A percentile compares a stretch with the other conserved stretches of the same genome.
Conservation (phyloP, 257 asterid genomes). For the Solanum chmielewskii region DNA sequence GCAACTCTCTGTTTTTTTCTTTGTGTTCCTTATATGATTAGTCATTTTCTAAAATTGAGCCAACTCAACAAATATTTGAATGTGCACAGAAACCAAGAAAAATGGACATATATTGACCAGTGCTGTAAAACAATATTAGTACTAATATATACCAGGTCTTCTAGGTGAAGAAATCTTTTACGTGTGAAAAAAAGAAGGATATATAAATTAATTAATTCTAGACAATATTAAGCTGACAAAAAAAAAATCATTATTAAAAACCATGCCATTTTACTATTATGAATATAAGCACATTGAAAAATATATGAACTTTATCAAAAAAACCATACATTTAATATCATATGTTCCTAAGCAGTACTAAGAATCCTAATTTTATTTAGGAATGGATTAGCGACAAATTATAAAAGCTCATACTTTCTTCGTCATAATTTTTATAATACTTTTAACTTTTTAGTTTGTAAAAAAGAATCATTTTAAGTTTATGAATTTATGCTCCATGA, state of each 20-base stretch:
- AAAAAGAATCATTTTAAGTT: not conserved
- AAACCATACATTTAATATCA: not conserved
- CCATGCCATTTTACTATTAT: not conserved
- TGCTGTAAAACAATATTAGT: not conserved
- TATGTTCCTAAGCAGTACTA: not conserved
- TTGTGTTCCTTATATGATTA: not conserved
- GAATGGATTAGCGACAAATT: not conserved
- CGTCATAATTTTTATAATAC: not conserved
- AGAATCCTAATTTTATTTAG: not conserved
- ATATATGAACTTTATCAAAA: not conserved
- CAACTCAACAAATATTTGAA: not conserved
- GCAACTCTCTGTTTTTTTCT: not conserved
- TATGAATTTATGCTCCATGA: not conserved
- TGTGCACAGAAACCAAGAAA: not conserved
- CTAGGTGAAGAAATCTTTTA: not conserved
- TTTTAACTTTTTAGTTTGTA: not conserved
- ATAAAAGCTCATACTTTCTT: not conserved
- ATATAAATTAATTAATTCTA: not conserved
- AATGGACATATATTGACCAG: not conserved
- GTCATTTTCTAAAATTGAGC: not conserved
- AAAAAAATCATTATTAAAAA: not conserved
- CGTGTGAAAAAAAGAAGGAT: not conserved
- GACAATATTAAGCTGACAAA: not conserved
- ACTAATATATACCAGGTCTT: not conserved
- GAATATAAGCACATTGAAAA: not conserved